These are phyloP conservation scores for Lyophyllum atratum DNA, from an alignment of 768 basidiomycete species.

Conservation along the genomic window DNA sequence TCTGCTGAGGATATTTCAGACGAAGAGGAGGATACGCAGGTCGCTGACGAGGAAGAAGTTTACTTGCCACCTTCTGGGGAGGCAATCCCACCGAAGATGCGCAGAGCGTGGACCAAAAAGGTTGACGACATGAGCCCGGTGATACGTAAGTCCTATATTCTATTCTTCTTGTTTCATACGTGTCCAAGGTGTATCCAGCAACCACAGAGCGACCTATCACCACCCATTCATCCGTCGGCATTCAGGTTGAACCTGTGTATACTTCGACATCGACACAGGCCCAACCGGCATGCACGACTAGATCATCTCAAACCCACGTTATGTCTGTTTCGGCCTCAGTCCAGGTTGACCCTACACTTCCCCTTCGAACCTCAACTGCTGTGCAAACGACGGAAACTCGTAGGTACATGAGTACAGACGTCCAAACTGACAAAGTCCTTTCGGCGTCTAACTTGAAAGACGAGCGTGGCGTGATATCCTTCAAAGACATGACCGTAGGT, in stretches of 20 bases:
- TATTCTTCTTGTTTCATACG: not conserved
- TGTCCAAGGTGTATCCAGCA: constrained; percentile 3
- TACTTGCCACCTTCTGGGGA: constrained; percentile 28
- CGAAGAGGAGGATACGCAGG: constrained; percentile 41
- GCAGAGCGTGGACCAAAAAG: constrained; percentile 58
- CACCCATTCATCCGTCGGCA: constrained; percentile 41
- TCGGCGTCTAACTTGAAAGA: not conserved
- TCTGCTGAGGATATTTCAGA: constrained; percentile 37
- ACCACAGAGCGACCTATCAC: constrained; percentile 12
- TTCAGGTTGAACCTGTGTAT: constrained; percentile 37
- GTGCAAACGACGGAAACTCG: constrained; percentile 17
- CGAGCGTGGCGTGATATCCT: not conserved
- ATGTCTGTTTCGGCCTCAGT: constrained; percentile 17
- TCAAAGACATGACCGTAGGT: constrained; percentile 15
- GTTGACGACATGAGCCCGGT: constrained; percentile 42
- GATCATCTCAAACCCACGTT: constrained; percentile 24
- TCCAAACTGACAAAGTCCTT: constrained; percentile 21
- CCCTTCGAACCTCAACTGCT: constrained; percentile 9
- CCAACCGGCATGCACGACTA: constrained; percentile 9
- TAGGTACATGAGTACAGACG: constrained; percentile 15
- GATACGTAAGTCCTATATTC: constrained; percentile 35
- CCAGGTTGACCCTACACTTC: constrained; percentile 20
- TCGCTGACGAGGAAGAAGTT: constrained; percentile 40
- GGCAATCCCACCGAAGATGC: constrained; percentile 64
- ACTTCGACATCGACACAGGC: constrained; percentile 42